Conservation (phyloP, 2,329 filamentous ascomycete species). For the Myriosclerotinia scirpicola region DNA sequence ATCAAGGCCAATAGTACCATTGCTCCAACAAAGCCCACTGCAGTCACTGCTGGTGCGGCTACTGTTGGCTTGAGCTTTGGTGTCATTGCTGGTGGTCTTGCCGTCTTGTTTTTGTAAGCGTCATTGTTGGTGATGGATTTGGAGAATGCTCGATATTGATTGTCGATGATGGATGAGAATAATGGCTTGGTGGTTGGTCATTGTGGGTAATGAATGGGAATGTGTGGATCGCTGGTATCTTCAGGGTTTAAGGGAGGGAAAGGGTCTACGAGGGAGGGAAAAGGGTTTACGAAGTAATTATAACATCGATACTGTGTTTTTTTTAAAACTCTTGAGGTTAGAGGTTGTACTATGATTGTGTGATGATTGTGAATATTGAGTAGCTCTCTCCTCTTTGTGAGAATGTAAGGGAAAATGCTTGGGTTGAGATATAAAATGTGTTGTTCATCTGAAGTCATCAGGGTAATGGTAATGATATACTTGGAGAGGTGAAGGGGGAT, state of each 20-base stretch:
- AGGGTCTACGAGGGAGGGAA: too few relatives aligned
- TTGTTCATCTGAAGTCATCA: too few relatives aligned
- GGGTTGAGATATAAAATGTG: too few relatives aligned
- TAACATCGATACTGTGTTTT: too few relatives aligned
- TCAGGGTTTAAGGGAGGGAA: rapidly evolving
- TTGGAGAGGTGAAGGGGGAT: too few relatives aligned
- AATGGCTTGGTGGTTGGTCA: too few relatives aligned
- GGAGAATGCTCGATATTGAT: neutral
- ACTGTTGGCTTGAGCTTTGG: constrained; percentile 28
- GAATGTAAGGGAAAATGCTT: too few relatives aligned
- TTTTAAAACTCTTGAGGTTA: neutral
- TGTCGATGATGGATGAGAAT: too few relatives aligned
- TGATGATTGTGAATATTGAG: too few relatives aligned
- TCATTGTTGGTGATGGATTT: neutral
- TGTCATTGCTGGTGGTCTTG: constrained; percentile 29
- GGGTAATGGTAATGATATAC: too few relatives aligned
- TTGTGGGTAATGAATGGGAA: neutral
- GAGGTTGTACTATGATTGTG: neutral
- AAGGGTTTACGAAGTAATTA: neutral
- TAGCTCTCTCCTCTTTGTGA: too few relatives aligned
- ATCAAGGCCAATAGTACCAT: neutral
- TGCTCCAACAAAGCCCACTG: constrained; percentile 18
- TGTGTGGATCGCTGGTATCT: neutral
- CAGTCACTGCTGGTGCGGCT: constrained; percentile 23
- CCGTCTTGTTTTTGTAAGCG: constrained; percentile 30